Base-by-base conservation (phyloP, 2,329 filamentous ascomycete species). In the Penicillium sp. region DNA sequence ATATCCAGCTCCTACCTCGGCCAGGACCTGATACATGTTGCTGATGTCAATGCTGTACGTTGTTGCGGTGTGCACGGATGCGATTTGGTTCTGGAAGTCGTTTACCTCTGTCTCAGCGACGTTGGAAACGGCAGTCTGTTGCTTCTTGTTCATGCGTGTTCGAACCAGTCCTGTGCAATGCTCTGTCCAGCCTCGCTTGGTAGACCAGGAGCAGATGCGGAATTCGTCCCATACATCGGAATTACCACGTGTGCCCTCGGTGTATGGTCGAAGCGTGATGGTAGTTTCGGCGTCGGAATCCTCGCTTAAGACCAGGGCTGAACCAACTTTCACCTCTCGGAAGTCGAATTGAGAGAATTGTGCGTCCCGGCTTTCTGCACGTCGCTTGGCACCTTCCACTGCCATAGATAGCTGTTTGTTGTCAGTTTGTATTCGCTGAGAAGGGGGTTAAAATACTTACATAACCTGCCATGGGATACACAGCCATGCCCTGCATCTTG, bases 231-330 rank as follows among this genome's bases (percentile, higher is more conserved):
- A 69, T 23, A 64, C 14, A 59, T 65, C 62, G 1, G 69, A 67
- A 48, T 61, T 74, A 1, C 70, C 69, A 14, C 76, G 67, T 0
- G 73, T 76, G 3, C 77, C 75, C 61, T 81, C 80, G 3, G 62
- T 35, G 21, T 62, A 65, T 6, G 65, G 54, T 71, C 73, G 62
- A 7, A 85, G 74, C 19, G 77, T 77, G 29, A 81, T 80, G 4
- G 77, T 83, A 64, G 81, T 78, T 65, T 84, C 82, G 2, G 80
- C 68, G 52, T 83, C 79, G 2, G 68, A 57, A 27, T 78, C 77
- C 50, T 84, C 80, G 3, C 74, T 72, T 3, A 83, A 71, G 4
- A 83, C 73, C 16, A 83, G 71, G 0, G 81, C 79, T 47, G 80
- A 75, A 25, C 75, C 72, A 43, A 83, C 76, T 4, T 71, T 70